Percentiles rank a stretch among this genome's conserved stretches.
Evolutionary conservation across 108 stramenopile species (phyloP).

Genomic region (Skeletonema tropicum): DNA sequence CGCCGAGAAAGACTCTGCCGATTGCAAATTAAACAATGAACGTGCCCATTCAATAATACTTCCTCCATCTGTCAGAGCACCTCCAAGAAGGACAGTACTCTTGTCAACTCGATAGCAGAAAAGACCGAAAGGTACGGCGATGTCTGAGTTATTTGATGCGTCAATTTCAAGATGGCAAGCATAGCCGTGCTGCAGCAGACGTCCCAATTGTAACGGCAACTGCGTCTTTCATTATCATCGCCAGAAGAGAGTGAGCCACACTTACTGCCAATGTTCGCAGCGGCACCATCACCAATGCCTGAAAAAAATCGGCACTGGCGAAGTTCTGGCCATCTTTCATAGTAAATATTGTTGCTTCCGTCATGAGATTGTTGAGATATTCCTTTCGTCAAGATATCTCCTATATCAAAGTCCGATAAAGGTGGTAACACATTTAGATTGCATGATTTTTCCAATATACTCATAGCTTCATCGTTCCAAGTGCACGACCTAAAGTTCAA

Average conservation of each 20-base stretch:
- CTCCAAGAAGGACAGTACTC: constrained; percentile 68
- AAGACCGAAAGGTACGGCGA: constrained; percentile 58
- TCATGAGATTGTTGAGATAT: constrained; percentile 19
- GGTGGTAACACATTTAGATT: constrained; percentile 22
- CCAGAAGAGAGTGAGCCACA: constrained; percentile 35
- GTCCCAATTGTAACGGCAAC: constrained; percentile 89
- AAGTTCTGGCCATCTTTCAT: constrained; percentile 72
- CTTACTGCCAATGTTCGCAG: constrained; percentile 86
- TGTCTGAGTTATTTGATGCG: not conserved
- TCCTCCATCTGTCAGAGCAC: constrained; percentile 86
- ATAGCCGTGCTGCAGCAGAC: constrained; percentile 78
- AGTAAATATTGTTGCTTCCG: constrained; percentile 47
- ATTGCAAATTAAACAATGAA: constrained; percentile 58
- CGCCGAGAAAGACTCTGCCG: constrained; percentile 43
- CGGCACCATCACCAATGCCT: constrained; percentile 87
- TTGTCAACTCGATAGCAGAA: constrained; percentile 83
- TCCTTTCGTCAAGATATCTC: constrained; percentile 20
- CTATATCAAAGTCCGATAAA: constrained; percentile 48
- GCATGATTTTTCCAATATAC: constrained; percentile 44
- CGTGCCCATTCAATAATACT: constrained; percentile 82
- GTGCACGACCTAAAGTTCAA: constrained; percentile 67
- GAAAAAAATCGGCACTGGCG: constrained; percentile 24
- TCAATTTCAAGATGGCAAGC: constrained; percentile 49
- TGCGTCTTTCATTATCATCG: constrained; percentile 36
- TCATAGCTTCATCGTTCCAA: constrained; percentile 55